Evolutionary conservation across 768 basidiomycete genomes (phyloP).

Genomic region (Agaricus sinodeliciosus): DNA sequence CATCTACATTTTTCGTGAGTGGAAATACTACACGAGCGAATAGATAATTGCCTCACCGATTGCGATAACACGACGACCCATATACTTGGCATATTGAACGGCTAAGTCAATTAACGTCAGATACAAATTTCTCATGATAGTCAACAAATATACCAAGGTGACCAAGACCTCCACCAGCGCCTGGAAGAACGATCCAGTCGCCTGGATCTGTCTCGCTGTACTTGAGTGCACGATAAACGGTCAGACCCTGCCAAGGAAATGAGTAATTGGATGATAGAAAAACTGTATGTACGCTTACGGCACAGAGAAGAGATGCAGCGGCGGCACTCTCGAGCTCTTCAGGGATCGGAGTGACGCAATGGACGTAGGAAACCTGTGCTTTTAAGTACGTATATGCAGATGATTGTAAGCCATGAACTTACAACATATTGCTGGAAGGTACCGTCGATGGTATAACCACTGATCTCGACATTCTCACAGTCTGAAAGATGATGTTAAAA

Average conservation of each 20-base stretch:
- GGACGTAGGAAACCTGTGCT: slow-evolving; percentile 54
- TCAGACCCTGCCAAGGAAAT: slow-evolving; percentile 51
- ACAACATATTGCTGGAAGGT: slow-evolving; percentile 69
- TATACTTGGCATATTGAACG: slow-evolving; percentile 72
- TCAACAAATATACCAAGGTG: slow-evolving; percentile 51
- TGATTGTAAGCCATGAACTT: slow-evolving; percentile 13
- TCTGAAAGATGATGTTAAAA: slow-evolving; percentile 25
- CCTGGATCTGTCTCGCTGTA: slow-evolving; percentile 56
- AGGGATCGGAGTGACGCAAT: slow-evolving; percentile 77
- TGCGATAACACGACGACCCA: slow-evolving; percentile 77
- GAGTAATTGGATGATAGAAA: background rate
- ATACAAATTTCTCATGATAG: background rate
- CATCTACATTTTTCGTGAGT: slow-evolving; percentile 35
- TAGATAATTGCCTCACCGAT: slow-evolving; percentile 34
- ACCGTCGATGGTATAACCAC: slow-evolving; percentile 73
- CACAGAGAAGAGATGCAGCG: slow-evolving; percentile 74
- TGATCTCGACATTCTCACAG: slow-evolving; percentile 52
- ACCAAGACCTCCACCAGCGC: slow-evolving; percentile 79
- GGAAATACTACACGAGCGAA: background rate
- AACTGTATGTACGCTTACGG: slow-evolving; percentile 34
- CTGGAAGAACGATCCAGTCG: slow-evolving; percentile 72
- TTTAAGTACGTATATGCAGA: background rate
- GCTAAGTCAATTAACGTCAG: slow-evolving; percentile 26
- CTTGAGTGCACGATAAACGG: slow-evolving; percentile 84
- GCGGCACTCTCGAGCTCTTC: slow-evolving; percentile 54